Percentiles rank a stretch among this genome's conserved stretches.
These are phyloP conservation scores for Fusarium longipes DNA, from an alignment of 2,329 filamentous ascomycete genomes.

Conservation along the genomic window DNA sequence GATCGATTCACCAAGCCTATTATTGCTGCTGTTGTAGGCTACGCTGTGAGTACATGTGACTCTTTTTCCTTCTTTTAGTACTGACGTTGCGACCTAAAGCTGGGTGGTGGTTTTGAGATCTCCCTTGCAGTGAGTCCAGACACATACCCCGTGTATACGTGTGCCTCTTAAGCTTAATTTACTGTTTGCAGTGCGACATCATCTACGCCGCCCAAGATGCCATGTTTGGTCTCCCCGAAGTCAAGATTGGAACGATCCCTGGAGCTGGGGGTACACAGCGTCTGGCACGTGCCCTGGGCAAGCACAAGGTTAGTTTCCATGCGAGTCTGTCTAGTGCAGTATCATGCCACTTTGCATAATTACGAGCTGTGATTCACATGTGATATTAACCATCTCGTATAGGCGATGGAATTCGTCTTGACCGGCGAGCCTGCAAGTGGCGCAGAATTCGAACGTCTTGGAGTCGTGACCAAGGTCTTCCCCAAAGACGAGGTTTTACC, in stretches of 20 bases:
- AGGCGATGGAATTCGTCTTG: slow-evolving; percentile 37
- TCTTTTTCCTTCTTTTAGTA: accelerated
- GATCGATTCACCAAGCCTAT: slow-evolving; percentile 28
- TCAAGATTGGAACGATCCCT: slow-evolving; percentile 51
- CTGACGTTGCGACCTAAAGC: slow-evolving; percentile 5
- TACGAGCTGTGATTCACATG: neutral
- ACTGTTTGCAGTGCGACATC: slow-evolving; percentile 46
- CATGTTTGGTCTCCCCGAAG: slow-evolving; percentile 51
- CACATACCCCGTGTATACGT: neutral
- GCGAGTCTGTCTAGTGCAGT: neutral
- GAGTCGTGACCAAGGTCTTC: slow-evolving; percentile 33
- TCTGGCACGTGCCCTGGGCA: slow-evolving; percentile 48
- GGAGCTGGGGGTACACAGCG: slow-evolving; percentile 51
- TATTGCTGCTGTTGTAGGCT: slow-evolving; percentile 35
- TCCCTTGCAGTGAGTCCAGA: slow-evolving; percentile 30
- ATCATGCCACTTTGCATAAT: neutral
- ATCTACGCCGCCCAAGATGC: slow-evolving; percentile 49
- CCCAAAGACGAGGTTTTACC: slow-evolving; percentile 22
- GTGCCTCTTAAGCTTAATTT: neutral
- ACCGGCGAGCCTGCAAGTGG: slow-evolving; percentile 34
- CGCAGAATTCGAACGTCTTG: slow-evolving; percentile 27
- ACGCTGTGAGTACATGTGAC: slow-evolving; percentile 1
- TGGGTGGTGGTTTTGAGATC: slow-evolving; percentile 38
- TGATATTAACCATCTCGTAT: neutral
- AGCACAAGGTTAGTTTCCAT: slow-evolving; percentile 46